Evolutionary conservation across 495 filamentous ascomycete species (phyloP).

Genomic region (Talaromyces nanjingensis): DNA sequence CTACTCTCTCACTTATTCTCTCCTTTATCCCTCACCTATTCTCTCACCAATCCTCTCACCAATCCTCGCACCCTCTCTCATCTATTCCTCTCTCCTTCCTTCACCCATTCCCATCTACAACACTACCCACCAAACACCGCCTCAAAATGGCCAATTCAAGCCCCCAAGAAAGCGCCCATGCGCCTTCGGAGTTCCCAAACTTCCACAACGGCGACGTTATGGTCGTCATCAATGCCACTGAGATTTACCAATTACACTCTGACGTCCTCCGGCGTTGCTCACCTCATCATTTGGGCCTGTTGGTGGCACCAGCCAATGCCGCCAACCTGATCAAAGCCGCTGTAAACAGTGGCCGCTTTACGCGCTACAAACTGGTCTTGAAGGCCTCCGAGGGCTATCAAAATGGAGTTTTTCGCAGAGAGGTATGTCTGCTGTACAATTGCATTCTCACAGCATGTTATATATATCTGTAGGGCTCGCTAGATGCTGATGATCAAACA

Average conservation of each 20-base stretch:
- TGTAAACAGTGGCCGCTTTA: slow-evolving; percentile 11
- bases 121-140: neutral
- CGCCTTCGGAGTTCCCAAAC: slow-evolving; percentile 15
- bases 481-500: neutral
- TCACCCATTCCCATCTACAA: neutral
- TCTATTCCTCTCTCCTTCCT: neutral
- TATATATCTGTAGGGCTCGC: neutral
- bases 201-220: slow-evolving; percentile 32
- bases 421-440: neutral
- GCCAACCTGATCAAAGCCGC: slow-evolving; percentile 11
- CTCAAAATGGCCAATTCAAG: neutral
- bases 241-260: slow-evolving; percentile 27
- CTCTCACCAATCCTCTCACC: neutral
- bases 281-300: slow-evolving; percentile 6
- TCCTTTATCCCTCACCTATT: neutral
- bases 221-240: slow-evolving; percentile 22
- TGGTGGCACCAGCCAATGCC: slow-evolving; percentile 12
- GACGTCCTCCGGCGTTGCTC: slow-evolving; percentile 17
- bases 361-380: slow-evolving; percentile 18
- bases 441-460: neutral
- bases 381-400: neutral
- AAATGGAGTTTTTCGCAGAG: slow-evolving; percentile 3
- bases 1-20: neutral
- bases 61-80: too few relatives aligned
- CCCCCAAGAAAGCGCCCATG: neutral